phyloP scores from a whole-genome alignment of 805 yeast species.

The Cyberlindnera veronae region DNA sequence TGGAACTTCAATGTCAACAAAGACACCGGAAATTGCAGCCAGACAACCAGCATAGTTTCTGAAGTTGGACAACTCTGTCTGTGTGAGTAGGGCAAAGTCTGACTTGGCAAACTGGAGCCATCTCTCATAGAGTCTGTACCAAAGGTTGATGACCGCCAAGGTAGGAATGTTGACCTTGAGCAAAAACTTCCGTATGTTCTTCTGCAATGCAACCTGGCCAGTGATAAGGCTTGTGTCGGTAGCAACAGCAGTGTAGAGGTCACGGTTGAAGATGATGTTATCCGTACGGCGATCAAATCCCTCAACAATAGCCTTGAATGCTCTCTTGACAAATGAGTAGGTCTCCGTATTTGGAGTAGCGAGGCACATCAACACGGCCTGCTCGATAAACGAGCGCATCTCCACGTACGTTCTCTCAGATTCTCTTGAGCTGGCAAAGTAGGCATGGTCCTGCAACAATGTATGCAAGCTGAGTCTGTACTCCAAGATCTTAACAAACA shows the following conservation, averaged over 20 bases:
- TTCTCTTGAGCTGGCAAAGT: constrained; percentile 21
- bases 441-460: constrained; percentile 25
- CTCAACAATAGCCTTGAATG: constrained; percentile 29
- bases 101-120: constrained; percentile 36
- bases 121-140: constrained; percentile 45
- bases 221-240: constrained; percentile 57
- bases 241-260: constrained; percentile 41
- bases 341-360: constrained; percentile 50
- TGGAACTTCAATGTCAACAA: constrained; percentile 34
- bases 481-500: constrained; percentile 38
- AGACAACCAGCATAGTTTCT: constrained; percentile 70
- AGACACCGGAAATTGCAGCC: constrained; percentile 66
- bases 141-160: constrained; percentile 36
- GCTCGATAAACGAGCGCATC: constrained; percentile 43
- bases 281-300: constrained; percentile 20
- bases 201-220: constrained; percentile 72
- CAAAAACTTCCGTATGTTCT: constrained; percentile 48
- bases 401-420: constrained; percentile 27
- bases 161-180: constrained; percentile 29
- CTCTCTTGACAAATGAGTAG: constrained; percentile 44
- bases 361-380: constrained; percentile 47
- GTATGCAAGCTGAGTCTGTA: constrained; percentile 31
- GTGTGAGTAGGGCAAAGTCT: constrained; percentile 24
- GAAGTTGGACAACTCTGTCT: constrained; percentile 44
- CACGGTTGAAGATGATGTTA: constrained; percentile 28